Evolutionary conservation across 108 stramenopile species (phyloP), one percentile per base, ranked within the genome.

Genomic region (Pseudonitzschia delicatissima): DNA sequence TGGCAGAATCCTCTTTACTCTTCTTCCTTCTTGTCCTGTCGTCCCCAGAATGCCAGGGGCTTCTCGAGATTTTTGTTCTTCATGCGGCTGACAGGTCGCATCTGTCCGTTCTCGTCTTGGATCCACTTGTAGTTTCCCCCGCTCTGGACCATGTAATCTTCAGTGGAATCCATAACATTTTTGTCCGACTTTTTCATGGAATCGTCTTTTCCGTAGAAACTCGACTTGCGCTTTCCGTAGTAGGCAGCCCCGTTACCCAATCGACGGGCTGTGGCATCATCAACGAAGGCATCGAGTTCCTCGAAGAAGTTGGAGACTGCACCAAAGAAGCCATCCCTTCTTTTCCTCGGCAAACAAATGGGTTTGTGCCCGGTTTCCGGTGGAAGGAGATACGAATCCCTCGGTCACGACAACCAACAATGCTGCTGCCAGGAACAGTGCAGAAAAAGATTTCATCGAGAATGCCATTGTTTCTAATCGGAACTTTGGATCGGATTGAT

Each of bases 201-300:
- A 64, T 94, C 93, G 13, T 79, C 59, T 36, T 80, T 63, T 44
- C 86, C 90, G 52, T 79, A 77, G 63, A 83, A 83, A 50, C 52
- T 68, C 23, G 63, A 70, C 26, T 63, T 61, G 9, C 73, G 49
- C 31, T 94, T 94, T 36, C 93, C 93, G 64, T 92, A 91, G 58
- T 88, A 94, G 34, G 79, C 72, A 40, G 87, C 83, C 15, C 93
- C 93, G 62, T 77, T 77, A 36, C 90, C 93, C 1, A 91, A 66
- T 35, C 90, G 68, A 42, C 93, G 78, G 23, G 80, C 81, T 9
- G 87, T 91, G 0, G 93, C 93, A 81, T 94, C 93, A 58, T 94
- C 93, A 3, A 94, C 83, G 71, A 94, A 94, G 31, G 87, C 87
- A 77, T 94, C 93, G 26, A 94, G 65, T 57, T 91, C 90, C 49